Percentiles rank a stretch among this genome's conserved stretches.
Evolutionary conservation across 768 basidiomycete genomes (phyloP).

Genomic region (Leccinellum luteum): DNA sequence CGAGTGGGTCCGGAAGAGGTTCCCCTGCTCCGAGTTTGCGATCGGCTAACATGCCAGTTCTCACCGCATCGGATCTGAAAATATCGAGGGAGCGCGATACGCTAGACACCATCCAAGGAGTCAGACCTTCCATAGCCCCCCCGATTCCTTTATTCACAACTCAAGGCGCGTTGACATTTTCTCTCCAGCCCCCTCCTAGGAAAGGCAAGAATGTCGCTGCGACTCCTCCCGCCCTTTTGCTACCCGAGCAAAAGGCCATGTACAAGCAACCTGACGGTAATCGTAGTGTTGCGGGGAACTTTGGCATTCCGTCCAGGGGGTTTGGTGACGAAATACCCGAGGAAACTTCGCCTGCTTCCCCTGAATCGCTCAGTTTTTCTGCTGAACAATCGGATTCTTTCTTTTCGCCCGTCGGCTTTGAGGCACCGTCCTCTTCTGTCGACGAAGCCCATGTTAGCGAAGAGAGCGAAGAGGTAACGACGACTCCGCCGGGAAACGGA

Average conservation of each 20-base stretch:
- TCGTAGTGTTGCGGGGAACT: constrained; percentile 30
- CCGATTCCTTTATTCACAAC: constrained; percentile 27
- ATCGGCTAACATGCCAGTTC: constrained; percentile 20
- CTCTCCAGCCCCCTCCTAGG: constrained; percentile 35
- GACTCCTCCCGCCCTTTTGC: not conserved
- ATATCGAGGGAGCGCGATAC: constrained; percentile 38
- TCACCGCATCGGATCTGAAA: constrained; percentile 35
- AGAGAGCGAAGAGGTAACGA: constrained; percentile 1
- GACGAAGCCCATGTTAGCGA: not conserved
- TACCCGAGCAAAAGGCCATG: constrained; percentile 16
- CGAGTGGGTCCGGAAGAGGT: constrained; percentile 10
- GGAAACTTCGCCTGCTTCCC: constrained; percentile 9
- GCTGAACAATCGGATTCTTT: constrained; percentile 2
- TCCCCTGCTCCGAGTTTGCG: constrained; percentile 29
- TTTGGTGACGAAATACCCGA: constrained; percentile 9
- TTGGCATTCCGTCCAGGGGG: constrained; percentile 21
- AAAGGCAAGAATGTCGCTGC: constrained; percentile 22
- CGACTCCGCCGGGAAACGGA: not conserved
- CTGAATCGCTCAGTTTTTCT: constrained; percentile 3
- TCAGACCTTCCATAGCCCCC: constrained; percentile 19
- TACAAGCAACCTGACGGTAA: constrained; percentile 28
- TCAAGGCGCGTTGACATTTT: constrained; percentile 30
- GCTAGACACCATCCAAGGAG: constrained; percentile 10
- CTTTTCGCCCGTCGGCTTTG: not conserved
- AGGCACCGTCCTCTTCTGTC: not conserved